Evolutionary conservation across 495 filamentous ascomycete genomes (phyloP).

Genomic region (Oidiodendron maius): DNA sequence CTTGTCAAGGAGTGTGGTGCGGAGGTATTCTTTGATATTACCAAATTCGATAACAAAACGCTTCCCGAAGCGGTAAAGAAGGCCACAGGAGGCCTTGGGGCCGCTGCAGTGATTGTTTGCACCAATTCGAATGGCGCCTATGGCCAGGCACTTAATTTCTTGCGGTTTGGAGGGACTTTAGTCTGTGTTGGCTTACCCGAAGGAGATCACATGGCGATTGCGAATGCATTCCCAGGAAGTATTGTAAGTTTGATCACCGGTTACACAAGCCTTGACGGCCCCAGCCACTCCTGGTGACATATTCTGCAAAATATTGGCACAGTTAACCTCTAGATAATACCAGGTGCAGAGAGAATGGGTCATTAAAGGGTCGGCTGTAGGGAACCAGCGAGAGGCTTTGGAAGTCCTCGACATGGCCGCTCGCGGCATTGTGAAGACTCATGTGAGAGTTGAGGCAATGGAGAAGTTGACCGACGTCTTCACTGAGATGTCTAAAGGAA

Average conservation of each 20-base stretch:
- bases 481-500: slow-evolving; percentile 50
- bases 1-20: slow-evolving; percentile 56
- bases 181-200: slow-evolving; percentile 68
- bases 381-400: slow-evolving; percentile 58
- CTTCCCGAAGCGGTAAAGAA: slow-evolving; percentile 44
- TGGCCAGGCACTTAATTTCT: slow-evolving; percentile 48
- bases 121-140: slow-evolving; percentile 64
- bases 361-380: slow-evolving; percentile 59
- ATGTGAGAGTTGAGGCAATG: slow-evolving; percentile 55
- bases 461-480: slow-evolving; percentile 55
- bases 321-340: no score
- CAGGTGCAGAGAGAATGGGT: slow-evolving; percentile 43
- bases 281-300: no score
- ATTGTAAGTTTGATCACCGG: no score
- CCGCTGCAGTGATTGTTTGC: slow-evolving; percentile 56
- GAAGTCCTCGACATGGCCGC: slow-evolving; percentile 60
- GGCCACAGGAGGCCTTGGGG: slow-evolving; percentile 54
- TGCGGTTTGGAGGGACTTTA: slow-evolving; percentile 55
- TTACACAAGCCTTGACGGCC: no score
- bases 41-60: slow-evolving; percentile 42
- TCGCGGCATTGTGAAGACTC: slow-evolving; percentile 54
- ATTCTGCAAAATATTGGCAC: no score
- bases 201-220: slow-evolving; percentile 48
- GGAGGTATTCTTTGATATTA: slow-evolving; percentile 64
- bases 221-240: slow-evolving; percentile 22